Evolutionary conservation across 345 rosid genomes (phyloP).

Genomic region (Eucalyptus erythrocorys): DNA sequence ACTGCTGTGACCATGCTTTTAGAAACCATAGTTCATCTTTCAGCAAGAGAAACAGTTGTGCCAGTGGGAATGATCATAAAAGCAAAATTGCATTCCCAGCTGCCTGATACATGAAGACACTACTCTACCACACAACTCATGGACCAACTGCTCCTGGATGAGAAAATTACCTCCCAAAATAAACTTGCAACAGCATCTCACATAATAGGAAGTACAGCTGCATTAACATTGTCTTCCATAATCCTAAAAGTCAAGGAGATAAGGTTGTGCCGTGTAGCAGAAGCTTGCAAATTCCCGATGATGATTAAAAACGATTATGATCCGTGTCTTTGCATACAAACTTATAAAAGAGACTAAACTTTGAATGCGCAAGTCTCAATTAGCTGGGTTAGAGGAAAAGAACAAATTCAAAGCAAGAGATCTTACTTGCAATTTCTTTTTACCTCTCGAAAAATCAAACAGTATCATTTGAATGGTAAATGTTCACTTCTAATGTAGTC

Average conservation of each 20-base stretch:
- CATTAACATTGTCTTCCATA: not conserved
- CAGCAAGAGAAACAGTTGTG: not conserved
- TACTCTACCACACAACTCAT: not conserved
- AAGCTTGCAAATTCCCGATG: not conserved
- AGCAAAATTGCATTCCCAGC: not conserved
- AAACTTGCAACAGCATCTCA: not conserved
- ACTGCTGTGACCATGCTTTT: not conserved
- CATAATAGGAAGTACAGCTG: not conserved
- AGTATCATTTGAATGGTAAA: not conserved
- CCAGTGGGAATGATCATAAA: not conserved
- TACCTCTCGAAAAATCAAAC: not conserved
- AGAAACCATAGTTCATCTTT: not conserved
- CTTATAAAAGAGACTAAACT: not conserved
- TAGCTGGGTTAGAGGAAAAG: not conserved
- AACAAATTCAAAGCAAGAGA: not conserved
- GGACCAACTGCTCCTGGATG: not conserved
- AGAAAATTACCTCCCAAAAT: not conserved
- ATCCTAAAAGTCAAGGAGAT: not conserved
- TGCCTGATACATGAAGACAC: not conserved
- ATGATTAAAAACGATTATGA: not conserved
- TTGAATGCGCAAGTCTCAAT: not conserved
- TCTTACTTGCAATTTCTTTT: not conserved
- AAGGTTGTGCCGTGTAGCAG: not conserved
- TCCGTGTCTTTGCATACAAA: not conserved
- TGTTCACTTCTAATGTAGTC: not conserved